Base-by-base conservation (phyloP, 179 eudicot species). In the Drosera spatulata region DNA sequence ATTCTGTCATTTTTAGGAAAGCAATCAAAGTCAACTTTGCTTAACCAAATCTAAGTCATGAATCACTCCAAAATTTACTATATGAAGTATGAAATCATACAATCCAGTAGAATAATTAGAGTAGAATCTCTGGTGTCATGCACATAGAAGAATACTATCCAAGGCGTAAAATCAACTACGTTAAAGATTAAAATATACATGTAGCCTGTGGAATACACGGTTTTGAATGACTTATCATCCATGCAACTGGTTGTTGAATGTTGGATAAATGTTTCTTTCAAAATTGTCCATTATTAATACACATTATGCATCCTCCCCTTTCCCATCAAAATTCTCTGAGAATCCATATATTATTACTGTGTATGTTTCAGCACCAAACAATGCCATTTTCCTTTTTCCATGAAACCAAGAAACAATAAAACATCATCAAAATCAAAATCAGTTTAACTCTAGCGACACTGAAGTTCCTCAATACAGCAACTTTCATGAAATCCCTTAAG, bases 401-500 rank as follows among this genome's bases (percentile, higher is more conserved):
- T 10, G 8, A 55, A 37, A 7, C 9, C 9, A 11, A 53, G 14
- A 39, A 55, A 33, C 39, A 33, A 55, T 55, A 10, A 55, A 55
- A 37, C 3, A 22, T 39, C 39, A 22, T 3, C 11, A 22, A 10
- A 7, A 55, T 10, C 56, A 53, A 53, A 53, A 13, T 10, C 56
- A 37, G 10, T 22, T 22, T 12, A 53, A 10, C 13, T 5, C 8
- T 46, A 15, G 14, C 52, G 54, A 40, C 63, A 6, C 10, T 61
- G 22, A 83, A 76, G 50, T 39, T 58, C 53, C 53, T 73, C 14
- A 53, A 14, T 7, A 53, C 56, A 3, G 10, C 7, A 33, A 37
- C 41, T 37, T 8, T 33, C 4, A 55, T 52, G 10, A 68, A 73
- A 9, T 33, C 69, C 2, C n/a, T 72, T 12, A 82, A 73, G 54